Evolutionary conservation across 1,284 basidiomycete genomes (phyloP), one percentile per base, ranked within the genome.

Genomic region (Golubevia pallescens): DNA sequence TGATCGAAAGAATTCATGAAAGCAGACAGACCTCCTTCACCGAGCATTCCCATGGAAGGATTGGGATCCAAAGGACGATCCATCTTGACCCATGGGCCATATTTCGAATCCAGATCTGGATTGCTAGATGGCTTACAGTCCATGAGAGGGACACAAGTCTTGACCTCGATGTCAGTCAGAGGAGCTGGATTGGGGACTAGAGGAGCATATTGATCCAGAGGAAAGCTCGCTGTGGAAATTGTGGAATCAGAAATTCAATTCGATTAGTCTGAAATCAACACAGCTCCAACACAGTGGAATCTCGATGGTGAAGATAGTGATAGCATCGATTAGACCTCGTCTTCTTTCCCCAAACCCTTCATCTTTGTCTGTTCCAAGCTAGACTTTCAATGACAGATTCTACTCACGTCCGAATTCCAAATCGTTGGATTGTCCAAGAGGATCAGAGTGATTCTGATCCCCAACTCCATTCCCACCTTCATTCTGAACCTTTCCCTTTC

Each of bases 201-300:
- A 2, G 78, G 78, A 2, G 74, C 71, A 65, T 77, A 80, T 21
- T 68, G 38, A 63, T 80, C 76, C 54, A 77, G 68, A 6, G 78
- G 78, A 34, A 69, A 77, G 42, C 42, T 48, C 42, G 42, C 42
- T 48, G 42, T 28, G 28, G 28, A 28, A 28, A 34, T 24, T 24
- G 32, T 1, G 55, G 32, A 54, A 54, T 19, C 19, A 54, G 21
- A 54, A 54, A 23, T 23, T 23, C 19, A 54, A 20, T 54, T 23
- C 53, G 21, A 54, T 23, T 19, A 54, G 53, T 23, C 19, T 20
- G 21, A 23, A 54, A 23, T 28, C 28, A 28, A 28, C 28, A 28
- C 28, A 28, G 28, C 28, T 28, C 28, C 28, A n/a, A n/a, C n/a
- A n/a, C n/a, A n/a, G n/a, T n/a, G 51, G 16, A 53, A 53, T 16